Conservation (phyloP, 2,329 filamentous ascomycete genomes). For the Teratosphaeria destructans region DNA sequence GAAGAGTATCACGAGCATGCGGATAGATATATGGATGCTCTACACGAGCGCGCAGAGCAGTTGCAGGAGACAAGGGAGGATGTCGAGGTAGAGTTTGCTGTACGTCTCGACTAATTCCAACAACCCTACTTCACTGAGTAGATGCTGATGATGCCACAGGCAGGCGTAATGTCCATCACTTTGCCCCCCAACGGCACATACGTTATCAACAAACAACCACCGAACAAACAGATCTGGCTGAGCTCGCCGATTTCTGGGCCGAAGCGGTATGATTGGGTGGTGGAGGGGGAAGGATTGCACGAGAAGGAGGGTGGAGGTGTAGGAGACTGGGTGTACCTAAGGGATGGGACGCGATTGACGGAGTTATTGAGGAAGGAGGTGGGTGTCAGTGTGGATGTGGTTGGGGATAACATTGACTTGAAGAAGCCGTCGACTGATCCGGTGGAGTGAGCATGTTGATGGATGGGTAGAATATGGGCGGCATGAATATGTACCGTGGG, state of each 20-base stretch:
- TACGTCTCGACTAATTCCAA: conserved; percentile 37
- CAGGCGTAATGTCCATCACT: conserved; percentile 71
- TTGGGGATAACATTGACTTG: neutral
- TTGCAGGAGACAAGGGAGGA: conserved; percentile 63
- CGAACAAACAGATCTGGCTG: conserved; percentile 96
- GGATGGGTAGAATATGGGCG: neutral
- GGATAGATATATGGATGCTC: conserved; percentile 59
- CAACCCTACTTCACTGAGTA: neutral
- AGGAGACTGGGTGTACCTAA: conserved; percentile 78
- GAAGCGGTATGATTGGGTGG: conserved; percentile 86
- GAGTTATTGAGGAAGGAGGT: conserved; percentile 68
- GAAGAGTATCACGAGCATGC: conserved; percentile 67
- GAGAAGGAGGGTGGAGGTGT: conserved; percentile 66
- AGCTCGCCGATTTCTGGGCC: conserved; percentile 84
- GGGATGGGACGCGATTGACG: conserved; percentile 68
- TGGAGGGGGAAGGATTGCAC: conserved; percentile 59
- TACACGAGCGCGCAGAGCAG: conserved; percentile 55
- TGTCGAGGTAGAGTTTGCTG: conserved; percentile 80
- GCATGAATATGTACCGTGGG: neutral
- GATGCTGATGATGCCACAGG: conserved; percentile 39
- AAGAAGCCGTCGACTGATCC: neutral
- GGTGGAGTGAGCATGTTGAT: neutral
- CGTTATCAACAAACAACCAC: conserved; percentile 96
- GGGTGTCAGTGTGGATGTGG: conserved; percentile 47
- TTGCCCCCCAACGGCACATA: conserved; percentile 66